Base-by-base conservation (phyloP, 345 rosid genomes). In the Bruguiera sexangula region DNA sequence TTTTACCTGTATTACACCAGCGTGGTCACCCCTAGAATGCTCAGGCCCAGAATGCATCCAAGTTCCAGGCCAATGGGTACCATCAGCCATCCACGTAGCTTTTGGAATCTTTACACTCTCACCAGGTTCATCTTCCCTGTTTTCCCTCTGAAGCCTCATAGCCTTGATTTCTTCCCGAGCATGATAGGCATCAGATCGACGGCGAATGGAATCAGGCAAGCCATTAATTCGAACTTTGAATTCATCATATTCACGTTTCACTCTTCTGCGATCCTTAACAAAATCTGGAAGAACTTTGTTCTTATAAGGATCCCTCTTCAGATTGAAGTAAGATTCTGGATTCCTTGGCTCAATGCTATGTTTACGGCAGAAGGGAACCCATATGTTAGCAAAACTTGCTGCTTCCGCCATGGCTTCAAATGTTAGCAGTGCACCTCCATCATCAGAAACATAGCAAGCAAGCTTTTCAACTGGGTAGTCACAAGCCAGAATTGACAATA, bases 371-470 rank as follows among this genome's bases (percentile, higher is more conserved):
- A 94, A 94, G 3, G 98, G 98, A 75, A 89, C 97, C 98, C 98
- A 94, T 6, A 79, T 60, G 73, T 94, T 88, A 62, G 98, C 96
- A 72, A 88, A 94, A 76, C 98, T 94, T n/a, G 98, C 98, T 34
- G 96, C 98, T 83, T 94, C 98, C 32, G 98, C 98, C 98, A 94
- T 94, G 61, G 98, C 98, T 82, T 94, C 98, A 61, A 94, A 94
- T 2, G 98, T 94, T 37, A 94, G 85, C 80, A 95, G 97, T 0
- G 99, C 96, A 27, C 97, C 96, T 52, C 99, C 99, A 81, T 95
- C 99, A 71, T 95, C 99, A 29, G 99, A 95, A 65, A 95, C 97
- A 80, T 95, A 95, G 78, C 99, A 95, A 64, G 99, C 80, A 76
- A 95, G 96, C 81, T 95, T 95, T 81, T 95, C 99, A 52, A 90